phyloP scores from a whole-genome alignment of 192 early-diverging fungal genomes.

The Backusella sp. region DNA sequence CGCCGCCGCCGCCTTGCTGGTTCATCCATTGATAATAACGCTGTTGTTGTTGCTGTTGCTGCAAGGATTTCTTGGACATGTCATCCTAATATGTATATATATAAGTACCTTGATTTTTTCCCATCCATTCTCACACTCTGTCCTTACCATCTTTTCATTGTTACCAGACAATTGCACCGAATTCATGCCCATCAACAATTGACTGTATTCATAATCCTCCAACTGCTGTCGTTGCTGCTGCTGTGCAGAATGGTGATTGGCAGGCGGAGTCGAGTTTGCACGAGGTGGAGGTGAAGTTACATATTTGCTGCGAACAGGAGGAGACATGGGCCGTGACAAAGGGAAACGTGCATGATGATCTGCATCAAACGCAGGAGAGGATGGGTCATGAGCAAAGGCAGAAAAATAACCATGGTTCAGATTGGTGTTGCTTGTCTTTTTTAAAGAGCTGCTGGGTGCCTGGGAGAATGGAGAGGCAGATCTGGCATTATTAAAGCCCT shows the following conservation, averaged over 20 bases:
- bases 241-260: conserved; percentile 14
- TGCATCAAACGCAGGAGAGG: conserved; percentile 15
- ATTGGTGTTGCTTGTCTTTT: neutral
- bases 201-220: conserved; percentile 18
- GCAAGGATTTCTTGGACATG: conserved; percentile 6
- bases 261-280: conserved; percentile 24
- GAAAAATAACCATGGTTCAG: neutral
- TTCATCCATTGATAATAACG: conserved; percentile 20
- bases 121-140: neutral
- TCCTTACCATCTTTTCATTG: neutral
- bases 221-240: neutral
- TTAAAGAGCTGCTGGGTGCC: neutral
- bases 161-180: neutral
- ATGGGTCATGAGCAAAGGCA: neutral
- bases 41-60: conserved; percentile 6
- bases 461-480: conserved; percentile 2
- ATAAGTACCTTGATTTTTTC: neutral
- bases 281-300: conserved; percentile 18
- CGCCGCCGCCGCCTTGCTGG: neutral
- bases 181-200: neutral
- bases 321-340: conserved; percentile 22
- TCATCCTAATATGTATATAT: neutral
- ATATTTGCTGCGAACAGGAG: conserved; percentile 19
- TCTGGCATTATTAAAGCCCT: neutral
- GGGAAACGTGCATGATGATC: conserved; percentile 10